These are phyloP conservation scores for Biscogniauxia marginata DNA, from an alignment of 2,329 filamentous ascomycete genomes.

Conservation along the genomic window DNA sequence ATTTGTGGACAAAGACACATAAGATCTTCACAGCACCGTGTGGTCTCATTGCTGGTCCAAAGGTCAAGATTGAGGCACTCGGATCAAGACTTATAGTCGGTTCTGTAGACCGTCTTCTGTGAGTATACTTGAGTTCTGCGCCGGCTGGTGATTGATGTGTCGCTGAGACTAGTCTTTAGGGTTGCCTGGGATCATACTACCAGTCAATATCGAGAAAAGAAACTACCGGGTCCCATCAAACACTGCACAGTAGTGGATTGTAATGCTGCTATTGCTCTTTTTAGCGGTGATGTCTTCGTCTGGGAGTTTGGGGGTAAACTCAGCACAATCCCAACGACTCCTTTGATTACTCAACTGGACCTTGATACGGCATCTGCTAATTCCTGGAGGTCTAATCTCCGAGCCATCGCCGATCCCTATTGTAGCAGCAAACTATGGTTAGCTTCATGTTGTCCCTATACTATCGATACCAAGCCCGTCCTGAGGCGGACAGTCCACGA, in stretches of 20 bases:
- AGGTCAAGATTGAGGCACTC: slow-evolving; percentile 14
- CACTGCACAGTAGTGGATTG: slow-evolving; percentile 12
- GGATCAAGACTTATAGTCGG: slow-evolving; percentile 22
- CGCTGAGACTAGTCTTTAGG: slow-evolving; percentile 16
- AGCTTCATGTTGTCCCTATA: slow-evolving; percentile 10
- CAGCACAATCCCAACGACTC: slow-evolving; percentile 7
- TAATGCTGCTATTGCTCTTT: slow-evolving; percentile 20
- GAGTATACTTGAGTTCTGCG: slow-evolving; percentile 3
- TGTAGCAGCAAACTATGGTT: slow-evolving; percentile 18
- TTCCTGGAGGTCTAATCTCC: slow-evolving; percentile 8
- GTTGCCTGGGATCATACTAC: slow-evolving; percentile 25
- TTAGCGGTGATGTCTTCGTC: slow-evolving; percentile 15
- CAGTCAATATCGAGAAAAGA: slow-evolving; percentile 18
- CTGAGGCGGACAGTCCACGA: slow-evolving; percentile 13
- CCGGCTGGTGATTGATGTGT: not conserved
- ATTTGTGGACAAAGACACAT: slow-evolving; percentile 17
- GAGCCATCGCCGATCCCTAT: slow-evolving; percentile 17
- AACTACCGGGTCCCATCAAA: slow-evolving; percentile 10
- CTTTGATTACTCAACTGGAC: slow-evolving; percentile 1
- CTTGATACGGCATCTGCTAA: not conserved
- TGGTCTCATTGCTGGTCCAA: slow-evolving; percentile 10
- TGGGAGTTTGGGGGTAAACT: slow-evolving; percentile 21
- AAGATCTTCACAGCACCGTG: slow-evolving; percentile 18
- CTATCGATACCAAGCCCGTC: not conserved
- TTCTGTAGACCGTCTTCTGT: slow-evolving; percentile 19